phyloP scores from a whole-genome alignment of 1,284 basidiomycete species.

The Earliella scabrosa region DNA sequence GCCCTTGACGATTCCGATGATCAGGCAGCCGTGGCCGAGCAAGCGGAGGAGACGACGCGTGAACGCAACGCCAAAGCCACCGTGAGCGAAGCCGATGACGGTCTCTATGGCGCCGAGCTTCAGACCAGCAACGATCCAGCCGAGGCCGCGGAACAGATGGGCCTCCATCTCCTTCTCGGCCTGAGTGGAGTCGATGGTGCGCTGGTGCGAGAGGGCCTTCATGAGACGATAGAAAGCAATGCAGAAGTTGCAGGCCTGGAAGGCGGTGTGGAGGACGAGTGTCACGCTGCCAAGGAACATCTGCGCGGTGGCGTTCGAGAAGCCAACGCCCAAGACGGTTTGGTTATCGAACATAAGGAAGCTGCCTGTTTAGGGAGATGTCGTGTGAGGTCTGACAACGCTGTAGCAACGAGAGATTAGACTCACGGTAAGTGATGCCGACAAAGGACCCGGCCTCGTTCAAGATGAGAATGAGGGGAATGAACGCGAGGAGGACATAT shows the following conservation, averaged over 20 bases:
- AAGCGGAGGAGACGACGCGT: constrained; percentile 62
- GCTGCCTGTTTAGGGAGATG: constrained; percentile 6
- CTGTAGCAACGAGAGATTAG: neutral
- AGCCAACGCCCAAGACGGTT: constrained; percentile 43
- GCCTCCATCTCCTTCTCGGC: constrained; percentile 44
- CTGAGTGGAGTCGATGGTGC: constrained; percentile 49
- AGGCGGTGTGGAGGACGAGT: constrained; percentile 58
- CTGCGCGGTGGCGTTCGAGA: constrained; percentile 43
- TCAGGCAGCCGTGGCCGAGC: constrained; percentile 53
- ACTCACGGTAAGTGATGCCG: constrained; percentile 60
- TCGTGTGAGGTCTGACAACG: neutral
- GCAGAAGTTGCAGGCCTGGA: constrained; percentile 60
- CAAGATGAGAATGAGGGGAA: constrained; percentile 55
- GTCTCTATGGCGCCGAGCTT: constrained; percentile 68
- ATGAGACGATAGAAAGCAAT: constrained; percentile 62
- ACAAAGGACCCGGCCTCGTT: constrained; percentile 70
- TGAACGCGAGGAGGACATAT: constrained; percentile 52
- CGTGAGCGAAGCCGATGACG: constrained; percentile 61
- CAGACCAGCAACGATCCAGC: constrained; percentile 63
- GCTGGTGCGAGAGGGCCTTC: constrained; percentile 52
- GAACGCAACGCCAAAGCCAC: constrained; percentile 54
- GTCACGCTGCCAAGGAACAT: constrained; percentile 61
- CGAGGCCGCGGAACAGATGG: constrained; percentile 60
- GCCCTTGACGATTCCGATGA: constrained; percentile 66
- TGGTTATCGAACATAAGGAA: constrained; percentile 6